These are phyloP conservation scores for Saccharomyces hybrid DNA, from an alignment of 1,139 yeast genomes.

Conservation along the genomic window DNA sequence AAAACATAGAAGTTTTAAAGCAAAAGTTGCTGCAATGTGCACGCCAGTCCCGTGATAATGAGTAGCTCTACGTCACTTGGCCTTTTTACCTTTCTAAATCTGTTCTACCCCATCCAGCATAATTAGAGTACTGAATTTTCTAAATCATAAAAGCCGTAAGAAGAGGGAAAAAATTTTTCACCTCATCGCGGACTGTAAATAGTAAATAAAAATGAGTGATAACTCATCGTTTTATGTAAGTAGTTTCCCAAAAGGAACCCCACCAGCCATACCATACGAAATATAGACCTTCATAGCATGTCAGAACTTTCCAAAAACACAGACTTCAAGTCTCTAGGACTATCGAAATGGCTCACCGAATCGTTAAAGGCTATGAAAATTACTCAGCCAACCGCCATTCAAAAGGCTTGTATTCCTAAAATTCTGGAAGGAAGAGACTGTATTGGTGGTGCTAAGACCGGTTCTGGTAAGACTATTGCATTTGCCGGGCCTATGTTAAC, in stretches of 20 bases:
- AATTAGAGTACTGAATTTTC: background rate
- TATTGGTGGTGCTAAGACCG: constrained; percentile 97
- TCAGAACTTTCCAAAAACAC: background rate
- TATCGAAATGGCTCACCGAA: constrained; percentile 81
- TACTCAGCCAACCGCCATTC: constrained; percentile 77
- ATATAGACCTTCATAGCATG: background rate
- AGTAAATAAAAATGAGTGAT: background rate
- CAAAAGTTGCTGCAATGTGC: constrained; percentile 45
- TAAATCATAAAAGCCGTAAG: background rate
- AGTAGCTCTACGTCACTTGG: too few relatives aligned
- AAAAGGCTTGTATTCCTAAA: constrained; percentile 79
- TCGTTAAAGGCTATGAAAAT: constrained; percentile 78
- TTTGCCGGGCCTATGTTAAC: constrained; percentile 95
- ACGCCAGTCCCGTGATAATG: background rate
- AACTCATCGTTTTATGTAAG: background rate
- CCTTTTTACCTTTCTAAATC: too few relatives aligned
- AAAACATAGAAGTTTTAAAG: constrained; percentile 66
- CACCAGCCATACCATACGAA: background rate
- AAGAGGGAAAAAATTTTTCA: background rate
- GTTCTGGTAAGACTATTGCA: constrained; percentile 96
- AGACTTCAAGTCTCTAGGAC: constrained; percentile 57
- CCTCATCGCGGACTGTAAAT: background rate
- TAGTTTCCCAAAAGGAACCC: background rate
- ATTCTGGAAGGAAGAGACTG: constrained; percentile 74
- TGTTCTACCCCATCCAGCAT: background rate